phyloP scores from a whole-genome alignment of 257 asterid species.

The Parsonsia alboflavescens region DNA sequence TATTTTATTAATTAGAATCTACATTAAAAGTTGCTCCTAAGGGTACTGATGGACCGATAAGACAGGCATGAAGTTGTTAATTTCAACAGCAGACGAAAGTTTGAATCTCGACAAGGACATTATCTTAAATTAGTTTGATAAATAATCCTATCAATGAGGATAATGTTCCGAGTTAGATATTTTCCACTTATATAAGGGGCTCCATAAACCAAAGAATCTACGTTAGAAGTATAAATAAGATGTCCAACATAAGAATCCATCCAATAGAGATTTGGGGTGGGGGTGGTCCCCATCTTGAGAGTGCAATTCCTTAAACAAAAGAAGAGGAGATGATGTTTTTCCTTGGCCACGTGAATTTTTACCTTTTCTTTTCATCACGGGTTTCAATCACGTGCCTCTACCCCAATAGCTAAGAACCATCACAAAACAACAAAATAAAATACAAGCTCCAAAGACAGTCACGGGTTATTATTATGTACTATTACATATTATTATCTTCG shows the following conservation, averaged over 20 bases:
- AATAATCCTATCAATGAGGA: no score
- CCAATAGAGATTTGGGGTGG: neutral
- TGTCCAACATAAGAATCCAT: neutral
- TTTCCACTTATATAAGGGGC: no score
- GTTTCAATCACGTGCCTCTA: conserved; percentile 7
- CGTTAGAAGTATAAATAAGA: no score
- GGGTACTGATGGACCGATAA: no score
- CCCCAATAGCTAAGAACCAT: neutral
- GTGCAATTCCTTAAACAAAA: neutral
- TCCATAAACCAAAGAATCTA: no score
- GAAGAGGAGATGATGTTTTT: neutral
- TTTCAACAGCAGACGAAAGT: no score
- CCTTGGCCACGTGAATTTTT: neutral
- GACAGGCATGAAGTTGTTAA: no score
- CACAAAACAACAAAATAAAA: neutral
- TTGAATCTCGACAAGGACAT: no score
- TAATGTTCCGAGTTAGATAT: no score
- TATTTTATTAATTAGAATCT: no score
- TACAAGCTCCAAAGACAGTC: conserved; percentile 14
- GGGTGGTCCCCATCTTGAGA: neutral
- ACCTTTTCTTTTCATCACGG: conserved; percentile 1
- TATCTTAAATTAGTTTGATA: no score
- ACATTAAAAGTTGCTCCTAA: no score
- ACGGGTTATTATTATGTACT: conserved; percentile 17
- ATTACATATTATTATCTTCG: neutral